Percentiles rank a stretch among this genome's conserved stretches.
phyloP scores from a whole-genome alignment of 2,329 filamentous ascomycete species.

The Sarocladium oryzae region DNA sequence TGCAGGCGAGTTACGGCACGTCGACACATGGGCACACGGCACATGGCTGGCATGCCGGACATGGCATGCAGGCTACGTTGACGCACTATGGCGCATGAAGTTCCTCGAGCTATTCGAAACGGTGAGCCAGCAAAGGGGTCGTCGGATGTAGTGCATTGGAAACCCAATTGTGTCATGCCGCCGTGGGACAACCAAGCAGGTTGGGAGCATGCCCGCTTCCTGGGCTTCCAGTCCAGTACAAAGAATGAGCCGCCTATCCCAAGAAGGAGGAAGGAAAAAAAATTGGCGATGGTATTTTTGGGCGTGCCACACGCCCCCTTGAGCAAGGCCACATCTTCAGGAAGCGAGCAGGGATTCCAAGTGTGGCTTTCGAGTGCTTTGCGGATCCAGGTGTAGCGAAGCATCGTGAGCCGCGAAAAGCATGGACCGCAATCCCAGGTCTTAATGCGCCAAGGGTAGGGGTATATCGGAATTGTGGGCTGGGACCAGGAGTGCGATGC shows the following conservation, averaged over 20 bases:
- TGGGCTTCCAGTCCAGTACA: neutral
- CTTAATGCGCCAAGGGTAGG: slow-evolving; percentile 9
- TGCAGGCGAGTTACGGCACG: neutral
- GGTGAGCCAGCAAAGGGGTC: slow-evolving; percentile 8
- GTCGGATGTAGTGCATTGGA: slow-evolving; percentile 8
- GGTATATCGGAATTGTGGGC: slow-evolving; percentile 8
- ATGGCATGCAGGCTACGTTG: slow-evolving; percentile 1
- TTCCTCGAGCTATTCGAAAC: slow-evolving; percentile 1
- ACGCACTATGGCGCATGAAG: slow-evolving; percentile 1
- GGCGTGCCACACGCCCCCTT: neutral
- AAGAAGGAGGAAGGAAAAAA: neutral
- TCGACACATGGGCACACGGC: neutral
- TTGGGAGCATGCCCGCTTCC: neutral
- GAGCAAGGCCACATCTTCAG: neutral
- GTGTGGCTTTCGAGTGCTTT: neutral
- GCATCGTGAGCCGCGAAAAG: slow-evolving; percentile 9
- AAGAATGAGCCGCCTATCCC: neutral
- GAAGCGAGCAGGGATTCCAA: neutral
- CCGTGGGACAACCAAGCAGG: neutral
- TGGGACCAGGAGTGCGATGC: slow-evolving; percentile 1
- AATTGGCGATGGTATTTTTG: neutral
- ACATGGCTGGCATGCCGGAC: neutral
- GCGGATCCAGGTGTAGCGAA: slow-evolving; percentile 2
- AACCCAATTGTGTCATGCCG: slow-evolving; percentile 6
- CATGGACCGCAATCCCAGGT: slow-evolving; percentile 8